Base-by-base conservation (phyloP, 2,329 filamentous ascomycete species). In the Cadophora sp. region DNA sequence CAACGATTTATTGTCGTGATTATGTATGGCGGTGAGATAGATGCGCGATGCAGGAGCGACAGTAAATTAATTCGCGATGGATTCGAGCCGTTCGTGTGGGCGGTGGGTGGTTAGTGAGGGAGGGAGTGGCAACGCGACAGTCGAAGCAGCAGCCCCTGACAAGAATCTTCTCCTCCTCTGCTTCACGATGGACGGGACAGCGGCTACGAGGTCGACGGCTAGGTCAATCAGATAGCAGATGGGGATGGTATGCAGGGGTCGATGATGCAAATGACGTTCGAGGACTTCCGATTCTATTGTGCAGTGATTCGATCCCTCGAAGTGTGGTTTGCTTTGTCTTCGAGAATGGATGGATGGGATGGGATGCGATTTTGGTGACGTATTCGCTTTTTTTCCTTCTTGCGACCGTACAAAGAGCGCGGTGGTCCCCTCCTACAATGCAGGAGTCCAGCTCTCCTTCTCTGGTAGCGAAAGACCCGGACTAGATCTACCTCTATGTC, bases 141-240 rank as follows among this genome's bases (percentile, higher is more conserved):
- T 37, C 62, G 62, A 8, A 37, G 34, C 64, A 50, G 53, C 63
- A 65, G 53, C 64, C 64, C 64, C 64, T 61, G 55, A 65, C 43
- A 31, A 50, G 46, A 19, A 31, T 56, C 51, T 37, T 64, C 29
- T 62, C n/a, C 51, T 37, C 55, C 29, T 40, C 48, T n/a, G 19
- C 40, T 58, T 34, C 9, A 58, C 29, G n/a, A 58, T 31, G 29
- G 53, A 16, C 16, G 29, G 16, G 27, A 9, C 22, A 34, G 19
- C 51, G 26, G 19, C 43, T 26, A 58, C 27, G 62, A 58, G n/a
- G 31, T n/a, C 56, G 34, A 37, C 22, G 31, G 34, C 9, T 14
- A 24, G 56, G 56, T 43, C 56, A 27, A 40, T 59, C 34, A 27
- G 56, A 59, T 59, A 22, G 40, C 55, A 40, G 56, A 59, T 26